Evolutionary conservation across 805 yeast species (phyloP).

Genomic region (Candida tibetensis): DNA sequence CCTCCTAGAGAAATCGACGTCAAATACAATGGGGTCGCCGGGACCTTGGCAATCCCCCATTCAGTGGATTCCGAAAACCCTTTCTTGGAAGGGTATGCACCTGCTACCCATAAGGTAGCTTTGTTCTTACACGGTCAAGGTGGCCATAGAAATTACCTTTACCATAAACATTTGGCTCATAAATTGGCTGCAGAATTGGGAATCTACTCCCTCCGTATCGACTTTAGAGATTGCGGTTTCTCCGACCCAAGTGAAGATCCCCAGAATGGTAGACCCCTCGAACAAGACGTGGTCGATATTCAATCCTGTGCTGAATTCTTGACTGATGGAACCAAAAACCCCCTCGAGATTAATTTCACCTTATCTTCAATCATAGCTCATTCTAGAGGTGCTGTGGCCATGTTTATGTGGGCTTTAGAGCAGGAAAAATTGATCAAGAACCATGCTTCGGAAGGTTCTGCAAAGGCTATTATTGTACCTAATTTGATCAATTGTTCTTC

Average conservation of each 20-base stretch:
- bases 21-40: conserved; percentile 32
- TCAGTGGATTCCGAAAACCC: conserved; percentile 23
- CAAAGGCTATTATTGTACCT: conserved; percentile 49
- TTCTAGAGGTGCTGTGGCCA: conserved; percentile 75
- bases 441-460: conserved; percentile 15
- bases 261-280: conserved; percentile 52
- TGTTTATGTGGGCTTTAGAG: conserved; percentile 65
- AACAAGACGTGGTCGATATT: conserved; percentile 69
- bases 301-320: conserved; percentile 36
- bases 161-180: conserved; percentile 62
- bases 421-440: conserved; percentile 36
- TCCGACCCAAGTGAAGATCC: conserved; percentile 51
- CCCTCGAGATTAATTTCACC: conserved; percentile 41
- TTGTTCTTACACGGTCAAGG: conserved; percentile 80
- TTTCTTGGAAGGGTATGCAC: conserved; percentile 27
- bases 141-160: conserved; percentile 80
- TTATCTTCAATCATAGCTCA: conserved; percentile 68
- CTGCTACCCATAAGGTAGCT: conserved; percentile 50
- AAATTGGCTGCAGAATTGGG: conserved; percentile 58
- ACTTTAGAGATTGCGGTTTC: conserved; percentile 82
- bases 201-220: conserved; percentile 67
- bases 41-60: conserved; percentile 40
- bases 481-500: conserved; percentile 71
- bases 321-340: conserved; percentile 26
- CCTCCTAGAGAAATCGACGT: conserved; percentile 37